These are phyloP conservation scores for Aspergillus calidoustus DNA, from an alignment of 2,329 filamentous ascomycete species.

Conservation along the genomic window DNA sequence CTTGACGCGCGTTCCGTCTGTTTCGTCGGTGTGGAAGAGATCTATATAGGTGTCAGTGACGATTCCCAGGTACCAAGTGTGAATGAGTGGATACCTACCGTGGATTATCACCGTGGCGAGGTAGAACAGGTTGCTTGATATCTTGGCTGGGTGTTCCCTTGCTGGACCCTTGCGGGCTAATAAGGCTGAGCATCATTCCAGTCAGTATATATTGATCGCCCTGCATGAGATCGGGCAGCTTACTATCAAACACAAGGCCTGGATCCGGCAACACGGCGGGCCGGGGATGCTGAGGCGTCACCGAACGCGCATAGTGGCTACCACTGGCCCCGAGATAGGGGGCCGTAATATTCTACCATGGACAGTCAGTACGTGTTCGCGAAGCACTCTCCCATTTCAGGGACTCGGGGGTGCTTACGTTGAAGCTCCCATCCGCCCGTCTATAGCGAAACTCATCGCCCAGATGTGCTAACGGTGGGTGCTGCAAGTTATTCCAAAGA, in stretches of 20 bases:
- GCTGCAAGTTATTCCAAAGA: conserved; percentile 60
- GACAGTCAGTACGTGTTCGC: background rate
- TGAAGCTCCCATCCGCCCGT: conserved; percentile 46
- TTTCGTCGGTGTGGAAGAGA: conserved; percentile 67
- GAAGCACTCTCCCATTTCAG: background rate
- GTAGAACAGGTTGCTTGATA: conserved; percentile 77
- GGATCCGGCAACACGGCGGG: conserved; percentile 66
- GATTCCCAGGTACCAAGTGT: no score
- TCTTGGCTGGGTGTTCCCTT: conserved; percentile 67
- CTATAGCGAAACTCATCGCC: conserved; percentile 40
- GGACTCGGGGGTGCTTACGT: conserved; percentile 30
- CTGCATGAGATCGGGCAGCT: conserved; percentile 38
- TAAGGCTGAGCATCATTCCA: conserved; percentile 17
- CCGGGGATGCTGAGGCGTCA: no score
- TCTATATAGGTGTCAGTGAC: conserved; percentile 41
- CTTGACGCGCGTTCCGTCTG: conserved; percentile 65
- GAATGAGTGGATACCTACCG: conserved; percentile 32
- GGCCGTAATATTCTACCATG: conserved; percentile 49
- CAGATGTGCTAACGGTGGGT: conserved; percentile 55
- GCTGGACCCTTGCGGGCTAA: conserved; percentile 2
- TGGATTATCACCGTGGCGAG: conserved; percentile 71
- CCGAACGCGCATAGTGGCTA: conserved; percentile 57
- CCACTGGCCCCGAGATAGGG: conserved; percentile 64
- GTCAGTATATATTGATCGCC: conserved; percentile 51
- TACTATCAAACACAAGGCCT: conserved; percentile 67